Evolutionary conservation across 2,329 filamentous ascomycete genomes (phyloP).

Genomic region (Arthrocladium fulminans): DNA sequence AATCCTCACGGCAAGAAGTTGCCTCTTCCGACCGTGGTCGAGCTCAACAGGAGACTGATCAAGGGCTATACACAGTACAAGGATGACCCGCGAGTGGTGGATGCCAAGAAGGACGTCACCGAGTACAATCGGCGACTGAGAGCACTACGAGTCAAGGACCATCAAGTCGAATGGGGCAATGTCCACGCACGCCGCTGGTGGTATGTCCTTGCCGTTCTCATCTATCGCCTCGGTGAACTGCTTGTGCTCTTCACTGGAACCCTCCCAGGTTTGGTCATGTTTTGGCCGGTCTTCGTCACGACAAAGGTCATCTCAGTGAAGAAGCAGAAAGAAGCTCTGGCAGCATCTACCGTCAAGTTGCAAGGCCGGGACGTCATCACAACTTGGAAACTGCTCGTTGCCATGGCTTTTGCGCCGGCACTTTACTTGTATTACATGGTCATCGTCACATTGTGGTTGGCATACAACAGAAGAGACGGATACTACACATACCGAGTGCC

Average conservation of each 20-base stretch:
- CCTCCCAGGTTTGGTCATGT: slow-evolving; percentile 76
- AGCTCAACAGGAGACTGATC: slow-evolving; percentile 83
- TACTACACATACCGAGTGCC: slow-evolving; percentile 70
- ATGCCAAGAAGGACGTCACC: slow-evolving; percentile 64
- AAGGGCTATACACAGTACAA: slow-evolving; percentile 90
- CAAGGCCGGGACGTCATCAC: slow-evolving; percentile 83
- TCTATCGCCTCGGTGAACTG: slow-evolving; percentile 75
- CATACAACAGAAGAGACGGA: slow-evolving; percentile 74
- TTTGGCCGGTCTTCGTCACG: slow-evolving; percentile 77
- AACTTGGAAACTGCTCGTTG: slow-evolving; percentile 89
- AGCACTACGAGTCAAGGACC: slow-evolving; percentile 79
- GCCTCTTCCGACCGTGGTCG: slow-evolving; percentile 82
- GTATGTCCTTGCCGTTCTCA: slow-evolving; percentile 64
- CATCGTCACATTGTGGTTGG: slow-evolving; percentile 66
- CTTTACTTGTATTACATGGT: slow-evolving; percentile 75
- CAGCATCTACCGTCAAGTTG: slow-evolving; percentile 79
- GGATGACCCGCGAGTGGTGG: slow-evolving; percentile 72
- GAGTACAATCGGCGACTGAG: slow-evolving; percentile 81
- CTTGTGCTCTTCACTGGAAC: slow-evolving; percentile 68
- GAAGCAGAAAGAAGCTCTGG: slow-evolving; percentile 75
- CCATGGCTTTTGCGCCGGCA: slow-evolving; percentile 70
- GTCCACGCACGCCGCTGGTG: slow-evolving; percentile 65
- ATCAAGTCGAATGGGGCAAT: slow-evolving; percentile 72
- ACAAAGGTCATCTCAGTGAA: slow-evolving; percentile 72
- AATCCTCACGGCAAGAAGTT: slow-evolving; percentile 91